Percentiles rank a stretch among this genome's conserved stretches.
Evolutionary conservation across 2,329 filamentous ascomycete species (phyloP).

Genomic region (Stachybotrys echinatus): DNA sequence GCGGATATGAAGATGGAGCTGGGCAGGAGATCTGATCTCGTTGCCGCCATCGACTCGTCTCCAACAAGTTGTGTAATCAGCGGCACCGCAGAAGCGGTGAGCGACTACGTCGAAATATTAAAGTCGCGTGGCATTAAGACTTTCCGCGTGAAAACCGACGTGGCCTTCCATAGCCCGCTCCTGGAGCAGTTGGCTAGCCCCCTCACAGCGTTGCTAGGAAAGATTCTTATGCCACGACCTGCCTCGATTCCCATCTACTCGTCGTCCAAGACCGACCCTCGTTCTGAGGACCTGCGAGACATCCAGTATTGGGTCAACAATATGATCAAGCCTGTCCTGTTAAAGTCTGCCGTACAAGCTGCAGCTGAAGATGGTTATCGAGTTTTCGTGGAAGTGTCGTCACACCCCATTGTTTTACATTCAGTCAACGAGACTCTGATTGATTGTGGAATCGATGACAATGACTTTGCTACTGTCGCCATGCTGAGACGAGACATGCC

Average conservation of each 20-base stretch:
- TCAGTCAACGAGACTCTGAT: conserved; percentile 6
- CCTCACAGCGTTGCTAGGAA: neutral
- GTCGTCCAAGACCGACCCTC: conserved; percentile 4
- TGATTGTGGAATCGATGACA: neutral
- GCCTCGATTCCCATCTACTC: conserved; percentile 5
- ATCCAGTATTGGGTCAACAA: conserved; percentile 8
- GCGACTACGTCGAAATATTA: neutral
- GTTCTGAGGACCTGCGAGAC: conserved; percentile 1
- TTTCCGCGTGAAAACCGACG: conserved; percentile 5
- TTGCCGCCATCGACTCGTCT: conserved; percentile 7
- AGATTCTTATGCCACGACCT: neutral
- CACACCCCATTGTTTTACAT: conserved; percentile 6
- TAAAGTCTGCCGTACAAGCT: conserved; percentile 4
- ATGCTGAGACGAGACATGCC: neutral
- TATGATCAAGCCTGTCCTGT: conserved; percentile 7
- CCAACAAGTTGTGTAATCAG: conserved; percentile 5
- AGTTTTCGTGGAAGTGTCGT: conserved; percentile 6
- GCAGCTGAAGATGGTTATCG: conserved; percentile 5
- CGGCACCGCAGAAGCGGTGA: conserved; percentile 1
- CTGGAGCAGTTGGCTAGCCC: conserved; percentile 2
- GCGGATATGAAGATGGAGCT: conserved; percentile 1
- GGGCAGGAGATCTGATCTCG: neutral
- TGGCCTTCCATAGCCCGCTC: conserved; percentile 8
- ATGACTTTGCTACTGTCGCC: neutral
- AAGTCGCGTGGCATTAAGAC: neutral